Conservation (phyloP, 129 eudicot species). For the Chrysanthemum lavandulifolium region DNA sequence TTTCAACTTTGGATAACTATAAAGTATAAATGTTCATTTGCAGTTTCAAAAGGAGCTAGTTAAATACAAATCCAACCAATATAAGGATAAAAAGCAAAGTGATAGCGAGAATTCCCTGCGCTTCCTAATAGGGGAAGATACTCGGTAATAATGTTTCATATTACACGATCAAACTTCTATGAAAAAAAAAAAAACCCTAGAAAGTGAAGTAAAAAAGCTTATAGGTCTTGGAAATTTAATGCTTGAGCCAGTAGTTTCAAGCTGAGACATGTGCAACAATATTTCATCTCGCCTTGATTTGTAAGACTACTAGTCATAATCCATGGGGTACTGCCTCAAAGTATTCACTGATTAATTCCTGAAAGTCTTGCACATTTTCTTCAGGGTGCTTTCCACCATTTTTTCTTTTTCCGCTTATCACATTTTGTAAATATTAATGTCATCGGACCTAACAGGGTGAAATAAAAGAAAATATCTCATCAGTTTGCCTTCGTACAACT, state of each 20-base stretch:
- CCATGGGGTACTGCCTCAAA: slow-evolving; percentile 94
- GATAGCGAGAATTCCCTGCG: background rate
- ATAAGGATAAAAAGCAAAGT: background rate
- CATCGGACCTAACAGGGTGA: slow-evolving; percentile 70
- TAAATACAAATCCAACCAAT: background rate
- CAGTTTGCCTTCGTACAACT: background rate
- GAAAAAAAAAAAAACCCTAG: background rate
- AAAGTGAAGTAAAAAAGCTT: background rate
- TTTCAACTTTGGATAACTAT: background rate
- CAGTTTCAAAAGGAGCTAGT: background rate
- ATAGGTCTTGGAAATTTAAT: slow-evolving; percentile 27
- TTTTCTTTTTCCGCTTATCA: slow-evolving; percentile 94
- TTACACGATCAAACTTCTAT: slow-evolving; percentile 11
- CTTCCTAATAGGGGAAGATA: background rate
- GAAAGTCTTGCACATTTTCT: slow-evolving; percentile 86
- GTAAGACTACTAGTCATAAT: slow-evolving; percentile 97
- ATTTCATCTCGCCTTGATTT: slow-evolving; percentile 97
- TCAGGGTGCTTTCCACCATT: slow-evolving; percentile 94
- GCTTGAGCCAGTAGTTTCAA: slow-evolving; percentile 96
- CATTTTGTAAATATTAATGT: slow-evolving; percentile 95
- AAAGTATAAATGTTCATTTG: background rate
- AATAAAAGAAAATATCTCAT: background rate
- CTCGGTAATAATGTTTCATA: background rate
- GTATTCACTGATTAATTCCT: slow-evolving; percentile 61
- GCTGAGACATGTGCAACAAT: slow-evolving; percentile 88